phyloP scores from a whole-genome alignment of 768 basidiomycete genomes.

The Auricularia cornea region DNA sequence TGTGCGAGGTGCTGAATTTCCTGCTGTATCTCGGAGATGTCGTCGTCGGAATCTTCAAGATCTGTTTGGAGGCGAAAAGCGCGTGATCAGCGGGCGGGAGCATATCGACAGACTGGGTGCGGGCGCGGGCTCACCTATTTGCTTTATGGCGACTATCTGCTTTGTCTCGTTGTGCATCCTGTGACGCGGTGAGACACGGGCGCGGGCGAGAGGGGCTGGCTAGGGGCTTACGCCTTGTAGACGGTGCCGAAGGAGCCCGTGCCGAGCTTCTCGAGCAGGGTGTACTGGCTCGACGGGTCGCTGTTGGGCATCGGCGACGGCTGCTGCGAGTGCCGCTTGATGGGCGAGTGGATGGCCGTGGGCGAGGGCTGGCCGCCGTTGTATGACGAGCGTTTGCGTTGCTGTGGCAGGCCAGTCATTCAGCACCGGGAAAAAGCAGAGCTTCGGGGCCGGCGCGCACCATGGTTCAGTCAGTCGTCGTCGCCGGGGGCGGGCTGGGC shows the following conservation, averaged over 20 bases:
- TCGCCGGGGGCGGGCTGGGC: background rate
- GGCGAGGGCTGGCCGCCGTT: background rate
- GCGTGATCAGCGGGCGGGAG: slow-evolving; percentile 5
- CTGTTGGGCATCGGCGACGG: slow-evolving; percentile 29
- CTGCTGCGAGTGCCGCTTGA: slow-evolving; percentile 4
- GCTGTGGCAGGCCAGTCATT: background rate
- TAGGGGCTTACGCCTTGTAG: slow-evolving; percentile 66
- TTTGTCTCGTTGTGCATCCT: slow-evolving; percentile 85
- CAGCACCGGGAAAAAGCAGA: background rate
- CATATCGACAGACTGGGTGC: slow-evolving; percentile 5
- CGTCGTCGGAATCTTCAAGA: slow-evolving; percentile 96
- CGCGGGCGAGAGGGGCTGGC: background rate
- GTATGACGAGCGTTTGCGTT: background rate
- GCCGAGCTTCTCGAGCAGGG: slow-evolving; percentile 90
- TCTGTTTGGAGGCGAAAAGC: slow-evolving; percentile 44
- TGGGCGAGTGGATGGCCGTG: slow-evolving; percentile 4
- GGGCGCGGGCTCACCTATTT: slow-evolving; percentile 65
- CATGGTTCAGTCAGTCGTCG: background rate
- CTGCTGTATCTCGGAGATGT: slow-evolving; percentile 97
- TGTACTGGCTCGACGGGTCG: slow-evolving; percentile 87
- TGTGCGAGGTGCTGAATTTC: slow-evolving; percentile 95
- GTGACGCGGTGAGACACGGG: slow-evolving; percentile 1
- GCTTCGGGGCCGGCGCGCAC: background rate
- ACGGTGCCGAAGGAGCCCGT: slow-evolving; percentile 96
- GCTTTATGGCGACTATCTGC: slow-evolving; percentile 95